Percentiles rank a stretch among this genome's conserved stretches.
Evolutionary conservation across 2,329 filamentous ascomycete species (phyloP).

Genomic region (Cladosporium sp.): DNA sequence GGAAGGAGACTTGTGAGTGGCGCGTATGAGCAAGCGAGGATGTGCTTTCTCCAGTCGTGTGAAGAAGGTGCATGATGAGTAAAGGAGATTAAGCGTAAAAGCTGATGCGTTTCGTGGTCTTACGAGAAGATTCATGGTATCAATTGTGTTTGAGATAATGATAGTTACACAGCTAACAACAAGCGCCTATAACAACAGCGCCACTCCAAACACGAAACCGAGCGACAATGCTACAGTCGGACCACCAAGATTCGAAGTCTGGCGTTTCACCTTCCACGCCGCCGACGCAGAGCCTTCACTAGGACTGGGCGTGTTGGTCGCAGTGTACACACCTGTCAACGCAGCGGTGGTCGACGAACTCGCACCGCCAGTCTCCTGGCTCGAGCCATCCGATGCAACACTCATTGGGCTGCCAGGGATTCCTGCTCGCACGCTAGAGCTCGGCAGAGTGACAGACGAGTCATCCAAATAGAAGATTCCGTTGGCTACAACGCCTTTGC

Average conservation of each 20-base stretch:
- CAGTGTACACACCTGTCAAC: conserved; percentile 43
- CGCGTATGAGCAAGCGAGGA: neutral
- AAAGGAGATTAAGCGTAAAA: neutral
- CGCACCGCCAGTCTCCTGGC: conserved; percentile 7
- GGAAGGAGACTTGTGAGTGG: neutral
- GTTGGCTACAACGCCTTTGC: conserved; percentile 61
- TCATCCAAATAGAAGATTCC: conserved; percentile 56
- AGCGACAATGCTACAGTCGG: neutral
- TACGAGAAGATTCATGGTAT: neutral
- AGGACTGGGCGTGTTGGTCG: conserved; percentile 40
- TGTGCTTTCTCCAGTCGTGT: neutral
- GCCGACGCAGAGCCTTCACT: conserved; percentile 23
- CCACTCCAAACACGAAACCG: conserved; percentile 13
- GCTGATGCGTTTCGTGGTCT: neutral
- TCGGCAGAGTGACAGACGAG: conserved; percentile 42
- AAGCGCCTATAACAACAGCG: conserved; percentile 6
- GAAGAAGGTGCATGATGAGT: neutral
- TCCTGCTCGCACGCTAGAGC: conserved; percentile 35
- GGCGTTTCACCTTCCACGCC: neutral
- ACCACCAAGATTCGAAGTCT: neutral
- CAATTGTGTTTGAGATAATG: neutral
- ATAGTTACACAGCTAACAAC: neutral
- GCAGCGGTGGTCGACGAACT: conserved; percentile 23
- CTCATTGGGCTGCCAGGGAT: conserved; percentile 35
- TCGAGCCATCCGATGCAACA: conserved; percentile 2